phyloP scores from a whole-genome alignment of 495 filamentous ascomycete genomes.

The Niebla homalea region DNA sequence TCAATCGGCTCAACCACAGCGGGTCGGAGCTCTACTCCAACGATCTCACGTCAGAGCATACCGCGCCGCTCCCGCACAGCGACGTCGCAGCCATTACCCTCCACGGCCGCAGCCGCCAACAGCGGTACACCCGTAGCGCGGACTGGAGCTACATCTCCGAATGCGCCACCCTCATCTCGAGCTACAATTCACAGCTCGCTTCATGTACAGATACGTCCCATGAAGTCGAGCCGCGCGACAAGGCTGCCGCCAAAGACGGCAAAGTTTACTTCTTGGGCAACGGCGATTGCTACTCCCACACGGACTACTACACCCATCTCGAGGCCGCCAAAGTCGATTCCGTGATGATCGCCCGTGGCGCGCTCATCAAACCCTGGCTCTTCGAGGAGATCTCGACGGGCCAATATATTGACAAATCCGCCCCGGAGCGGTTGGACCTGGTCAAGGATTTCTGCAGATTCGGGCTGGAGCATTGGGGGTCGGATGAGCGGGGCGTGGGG shows the following conservation, averaged over 20 bases:
- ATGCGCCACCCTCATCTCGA: slow-evolving; percentile 70
- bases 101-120: slow-evolving; percentile 84
- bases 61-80: slow-evolving; percentile 16
- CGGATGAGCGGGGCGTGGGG: slow-evolving; percentile 83
- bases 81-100: slow-evolving; percentile 88
- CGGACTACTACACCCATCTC: slow-evolving; percentile 72
- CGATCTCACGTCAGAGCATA: slow-evolving; percentile 37
- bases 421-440: slow-evolving; percentile 70
- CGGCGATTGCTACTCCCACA: slow-evolving; percentile 87
- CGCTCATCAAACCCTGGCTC: slow-evolving; percentile 79
- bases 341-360: slow-evolving; percentile 80
- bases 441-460: slow-evolving; percentile 81
- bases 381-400: slow-evolving; percentile 89
- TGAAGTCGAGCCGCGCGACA: slow-evolving; percentile 55
- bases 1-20: slow-evolving; percentile 71
- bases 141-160: slow-evolving; percentile 93
- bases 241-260: slow-evolving; percentile 30
- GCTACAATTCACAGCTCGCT: slow-evolving; percentile 51
- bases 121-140: slow-evolving; percentile 77
- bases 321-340: slow-evolving; percentile 64
- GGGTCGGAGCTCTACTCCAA: slow-evolving; percentile 49
- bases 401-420: slow-evolving; percentile 90
- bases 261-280: slow-evolving; percentile 87
- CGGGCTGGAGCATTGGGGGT: slow-evolving; percentile 86
- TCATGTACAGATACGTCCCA: slow-evolving; percentile 56